Base-by-base conservation (phyloP, 2,329 filamentous ascomycete genomes). In the Anisogramma anomala region DNA sequence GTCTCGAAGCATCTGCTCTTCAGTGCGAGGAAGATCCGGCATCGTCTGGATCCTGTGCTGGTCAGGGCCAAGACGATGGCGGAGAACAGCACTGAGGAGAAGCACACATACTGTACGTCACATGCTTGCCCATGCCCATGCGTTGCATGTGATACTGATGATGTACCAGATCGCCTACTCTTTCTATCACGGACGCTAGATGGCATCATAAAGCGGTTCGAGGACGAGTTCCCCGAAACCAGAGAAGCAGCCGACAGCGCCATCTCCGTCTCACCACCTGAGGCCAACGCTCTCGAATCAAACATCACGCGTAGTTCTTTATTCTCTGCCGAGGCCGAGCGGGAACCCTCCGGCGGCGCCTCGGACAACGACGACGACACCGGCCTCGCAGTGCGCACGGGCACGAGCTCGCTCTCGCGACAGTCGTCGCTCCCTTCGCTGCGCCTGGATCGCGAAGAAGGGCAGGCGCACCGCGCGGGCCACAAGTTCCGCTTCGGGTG, bases 171-270 rank as follows among this genome's bases (percentile, higher is more conserved):
- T 26, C 82, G 83, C 36, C 73, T 96, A 15, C 68, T 82, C 32
- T 94, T 94, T 72, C 74, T 98, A 22, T 87, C 95, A 53, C 71
- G 82, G 46, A 96, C 91, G 0, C 70, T 98, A 8, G 74, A 87
- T 53, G 81, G 82, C 50, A 95, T 96, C 64, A 96, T 96, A 55
- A 80, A 85, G 57, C 82, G 91, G 20, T 98, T 96, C 57, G 91
- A 96, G 59, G 84, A 94, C 57, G 89, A 96, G 60, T 96, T 87
- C 53, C 91, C 91, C 0, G 89, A 96, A 56, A 93, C 84, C 1
- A 78, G 85, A 26, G 67, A 66, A 41, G 52, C 53, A 11, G 49
- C 49, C 8, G 55, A 58, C 36, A 53, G 56, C 26, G 54, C 53
- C 15, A 46, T 53, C 4, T 57, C 55, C 1, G 43, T 52, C n/a